Percentiles rank a stretch among this genome's conserved stretches.
phyloP scores from a whole-genome alignment of 495 filamentous ascomycete genomes.

The Elasticomyces elasticus region DNA sequence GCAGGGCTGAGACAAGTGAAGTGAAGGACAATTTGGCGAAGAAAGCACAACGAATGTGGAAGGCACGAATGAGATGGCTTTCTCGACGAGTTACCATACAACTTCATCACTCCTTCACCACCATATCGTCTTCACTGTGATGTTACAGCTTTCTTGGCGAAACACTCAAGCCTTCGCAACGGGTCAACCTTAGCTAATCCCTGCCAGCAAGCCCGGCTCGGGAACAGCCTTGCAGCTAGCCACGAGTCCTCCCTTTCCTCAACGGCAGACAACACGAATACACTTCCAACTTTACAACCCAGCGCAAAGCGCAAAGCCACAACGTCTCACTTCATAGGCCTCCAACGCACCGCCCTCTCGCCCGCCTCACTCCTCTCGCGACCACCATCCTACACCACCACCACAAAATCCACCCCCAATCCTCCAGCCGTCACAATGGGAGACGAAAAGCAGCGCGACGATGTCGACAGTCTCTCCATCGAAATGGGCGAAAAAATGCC shows the following conservation, averaged over 20 bases:
- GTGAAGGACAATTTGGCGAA: not conserved
- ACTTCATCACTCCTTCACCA: not conserved
- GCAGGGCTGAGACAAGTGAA: not conserved
- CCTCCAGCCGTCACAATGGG: conserved; percentile 41
- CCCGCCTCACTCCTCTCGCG: conserved; percentile 11
- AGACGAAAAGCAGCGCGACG: conserved; percentile 80
- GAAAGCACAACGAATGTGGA: not conserved
- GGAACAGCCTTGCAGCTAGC: not conserved
- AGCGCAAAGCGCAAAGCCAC: conserved; percentile 2
- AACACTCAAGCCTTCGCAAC: no score
- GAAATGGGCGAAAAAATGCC: conserved; percentile 53
- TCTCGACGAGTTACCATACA: not conserved
- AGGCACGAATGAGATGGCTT: not conserved
- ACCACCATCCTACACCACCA: conserved; percentile 1
- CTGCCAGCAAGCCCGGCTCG: not conserved
- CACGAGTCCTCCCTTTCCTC: conserved; percentile 1
- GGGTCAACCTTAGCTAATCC: not conserved
- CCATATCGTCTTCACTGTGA: no score
- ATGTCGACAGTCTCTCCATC: conserved; percentile 53
- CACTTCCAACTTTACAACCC: not conserved
- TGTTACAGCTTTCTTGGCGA: no score
- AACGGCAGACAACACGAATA: not conserved
- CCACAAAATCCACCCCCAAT: not conserved
- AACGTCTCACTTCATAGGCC: conserved; percentile 15
- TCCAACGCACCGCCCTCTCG: conserved; percentile 2